Percentiles rank a stretch among this genome's conserved stretches.
These are phyloP conservation scores for Murraya koenigii DNA, from an alignment of 345 rosid genomes.

Conservation along the genomic window DNA sequence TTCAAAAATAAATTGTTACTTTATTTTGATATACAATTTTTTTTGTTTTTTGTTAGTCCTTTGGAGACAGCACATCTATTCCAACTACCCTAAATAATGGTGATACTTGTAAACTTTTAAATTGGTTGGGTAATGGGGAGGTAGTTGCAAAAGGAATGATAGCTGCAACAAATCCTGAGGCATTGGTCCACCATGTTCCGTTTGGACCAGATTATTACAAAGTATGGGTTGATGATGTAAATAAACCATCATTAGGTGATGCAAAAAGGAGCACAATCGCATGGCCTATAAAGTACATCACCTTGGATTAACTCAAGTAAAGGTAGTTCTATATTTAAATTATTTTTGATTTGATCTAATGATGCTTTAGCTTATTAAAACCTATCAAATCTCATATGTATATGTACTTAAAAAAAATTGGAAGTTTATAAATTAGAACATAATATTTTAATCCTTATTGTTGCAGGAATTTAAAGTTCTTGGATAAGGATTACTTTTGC, in stretches of 20 bases:
- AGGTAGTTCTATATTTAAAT: too few relatives aligned
- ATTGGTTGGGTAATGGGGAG: neutral
- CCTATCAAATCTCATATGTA: too few relatives aligned
- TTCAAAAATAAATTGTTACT: too few relatives aligned
- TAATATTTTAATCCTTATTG: too few relatives aligned
- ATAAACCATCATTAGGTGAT: neutral
- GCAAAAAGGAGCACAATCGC: neutral
- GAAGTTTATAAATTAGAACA: too few relatives aligned
- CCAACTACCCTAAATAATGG: neutral
- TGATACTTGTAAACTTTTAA: neutral
- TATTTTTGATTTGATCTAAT: too few relatives aligned
- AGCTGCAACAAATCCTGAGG: neutral
- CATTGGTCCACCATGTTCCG: neutral
- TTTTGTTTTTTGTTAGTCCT: neutral
- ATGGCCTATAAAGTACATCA: neutral
- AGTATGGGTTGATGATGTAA: neutral
- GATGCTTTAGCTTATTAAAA: too few relatives aligned
- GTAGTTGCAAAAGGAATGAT: neutral
- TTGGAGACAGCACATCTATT: neutral
- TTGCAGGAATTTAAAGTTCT: too few relatives aligned
- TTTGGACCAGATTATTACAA: neutral
- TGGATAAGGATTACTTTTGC: too few relatives aligned
- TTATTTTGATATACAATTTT: neutral
- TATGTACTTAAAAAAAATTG: too few relatives aligned
- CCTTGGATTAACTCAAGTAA: neutral